These are phyloP conservation scores for Eucalyptus caleyi DNA, from an alignment of 345 rosid genomes.

Conservation along the genomic window DNA sequence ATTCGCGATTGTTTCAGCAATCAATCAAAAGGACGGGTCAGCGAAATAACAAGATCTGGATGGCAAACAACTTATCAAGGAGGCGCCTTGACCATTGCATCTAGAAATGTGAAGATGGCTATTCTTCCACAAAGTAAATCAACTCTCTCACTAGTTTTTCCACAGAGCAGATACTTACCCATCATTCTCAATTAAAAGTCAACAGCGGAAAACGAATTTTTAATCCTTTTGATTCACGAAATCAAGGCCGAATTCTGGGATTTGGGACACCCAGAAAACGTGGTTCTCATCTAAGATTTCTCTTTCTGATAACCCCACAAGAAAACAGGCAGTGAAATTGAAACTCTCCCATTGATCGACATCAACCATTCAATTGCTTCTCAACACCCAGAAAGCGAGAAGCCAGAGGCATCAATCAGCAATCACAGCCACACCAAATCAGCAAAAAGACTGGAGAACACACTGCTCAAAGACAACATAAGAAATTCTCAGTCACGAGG, in stretches of 20 bases:
- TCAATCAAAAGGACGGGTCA: background rate
- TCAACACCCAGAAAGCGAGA: background rate
- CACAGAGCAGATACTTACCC: background rate
- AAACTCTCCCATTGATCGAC: background rate
- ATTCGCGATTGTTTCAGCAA: background rate
- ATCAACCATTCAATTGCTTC: background rate
- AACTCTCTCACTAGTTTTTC: background rate
- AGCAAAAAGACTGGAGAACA: background rate
- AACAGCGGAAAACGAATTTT: background rate
- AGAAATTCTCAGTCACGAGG: background rate
- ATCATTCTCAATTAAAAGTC: background rate
- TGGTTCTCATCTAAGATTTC: background rate
- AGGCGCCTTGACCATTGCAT: background rate
- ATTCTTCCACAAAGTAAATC: background rate
- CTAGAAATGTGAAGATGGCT: background rate
- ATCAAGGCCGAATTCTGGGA: background rate
- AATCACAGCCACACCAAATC: background rate
- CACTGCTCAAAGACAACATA: background rate
- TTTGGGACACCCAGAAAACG: background rate
- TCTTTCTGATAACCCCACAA: background rate
- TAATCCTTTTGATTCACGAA: background rate
- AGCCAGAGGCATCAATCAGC: background rate
- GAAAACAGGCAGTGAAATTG: background rate
- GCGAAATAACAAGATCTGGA: background rate
- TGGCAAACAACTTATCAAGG: background rate